A percentile compares a stretch with the other conserved stretches of the same genome.
Evolutionary conservation across 208 protist genomes (phyloP).

Genomic region (Polymyxa betae): DNA sequence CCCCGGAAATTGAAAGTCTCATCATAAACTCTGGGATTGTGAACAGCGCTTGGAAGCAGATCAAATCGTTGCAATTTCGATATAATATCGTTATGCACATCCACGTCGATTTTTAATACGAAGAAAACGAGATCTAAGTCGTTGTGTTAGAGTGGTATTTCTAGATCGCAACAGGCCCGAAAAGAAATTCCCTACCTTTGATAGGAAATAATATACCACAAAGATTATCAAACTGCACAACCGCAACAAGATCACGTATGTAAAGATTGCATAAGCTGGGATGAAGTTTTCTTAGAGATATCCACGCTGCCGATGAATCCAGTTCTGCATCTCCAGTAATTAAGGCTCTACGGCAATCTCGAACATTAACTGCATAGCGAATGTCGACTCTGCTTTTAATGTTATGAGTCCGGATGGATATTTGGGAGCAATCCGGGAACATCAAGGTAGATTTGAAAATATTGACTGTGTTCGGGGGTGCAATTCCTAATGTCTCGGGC

Average conservation of each 20-base stretch:
- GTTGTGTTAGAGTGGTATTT: no score
- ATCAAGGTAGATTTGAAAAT: background rate
- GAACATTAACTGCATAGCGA: background rate
- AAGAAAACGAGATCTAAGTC: background rate
- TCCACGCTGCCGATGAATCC: background rate
- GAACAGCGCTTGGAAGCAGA: background rate
- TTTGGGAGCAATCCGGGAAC: background rate
- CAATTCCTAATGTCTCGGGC: background rate
- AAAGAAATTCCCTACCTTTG: background rate
- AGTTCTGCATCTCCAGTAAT: background rate
- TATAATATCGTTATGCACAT: background rate
- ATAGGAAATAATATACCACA: background rate
- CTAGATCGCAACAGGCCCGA: background rate
- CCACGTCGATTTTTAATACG: background rate
- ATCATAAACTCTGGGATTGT: background rate
- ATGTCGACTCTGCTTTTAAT: background rate
- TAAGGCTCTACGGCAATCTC: background rate
- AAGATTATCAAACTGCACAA: background rate
- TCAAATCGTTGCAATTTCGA: background rate
- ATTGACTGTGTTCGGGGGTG: background rate
- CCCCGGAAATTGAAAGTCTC: no score
- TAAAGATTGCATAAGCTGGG: background rate
- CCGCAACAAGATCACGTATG: background rate
- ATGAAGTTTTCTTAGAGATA: background rate
- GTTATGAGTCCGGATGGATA: background rate